Evolutionary conservation across 495 filamentous ascomycete genomes (phyloP).

Genomic region (Articulospora tetracladia): DNA sequence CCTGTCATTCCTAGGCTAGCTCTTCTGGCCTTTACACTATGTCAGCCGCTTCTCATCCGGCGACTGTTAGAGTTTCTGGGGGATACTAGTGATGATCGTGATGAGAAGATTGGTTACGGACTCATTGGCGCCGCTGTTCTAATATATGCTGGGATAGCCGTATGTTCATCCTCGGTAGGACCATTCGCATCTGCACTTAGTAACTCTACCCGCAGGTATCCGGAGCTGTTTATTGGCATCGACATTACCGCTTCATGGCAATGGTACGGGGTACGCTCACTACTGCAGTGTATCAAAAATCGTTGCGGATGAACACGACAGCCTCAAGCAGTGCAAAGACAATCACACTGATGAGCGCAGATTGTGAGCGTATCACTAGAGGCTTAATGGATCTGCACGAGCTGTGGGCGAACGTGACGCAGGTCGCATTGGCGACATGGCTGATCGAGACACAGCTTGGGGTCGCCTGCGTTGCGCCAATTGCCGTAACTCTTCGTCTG

Average conservation of each 20-base stretch:
- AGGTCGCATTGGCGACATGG: constrained; percentile 22
- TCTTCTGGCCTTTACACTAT: constrained; percentile 55
- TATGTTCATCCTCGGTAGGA: constrained; percentile 12
- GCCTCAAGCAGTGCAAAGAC: constrained; percentile 40
- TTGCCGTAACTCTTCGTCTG: no score
- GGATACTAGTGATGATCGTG: constrained; percentile 40
- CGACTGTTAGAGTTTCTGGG: constrained; percentile 31
- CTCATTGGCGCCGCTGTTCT: constrained; percentile 61
- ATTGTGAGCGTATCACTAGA: constrained; percentile 20
- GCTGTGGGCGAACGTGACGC: constrained; percentile 16
- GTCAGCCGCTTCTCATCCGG: constrained; percentile 56
- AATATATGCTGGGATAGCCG: constrained; percentile 58
- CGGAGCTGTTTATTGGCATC: constrained; percentile 16
- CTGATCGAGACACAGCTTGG: constrained; percentile 3
- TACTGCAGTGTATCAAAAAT: constrained; percentile 49
- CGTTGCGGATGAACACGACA: constrained; percentile 37
- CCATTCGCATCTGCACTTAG: not conserved
- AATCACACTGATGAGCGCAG: constrained; percentile 26
- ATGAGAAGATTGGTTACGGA: constrained; percentile 44
- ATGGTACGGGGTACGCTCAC: constrained; percentile 34
- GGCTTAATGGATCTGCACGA: constrained; percentile 15
- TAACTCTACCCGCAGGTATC: not conserved
- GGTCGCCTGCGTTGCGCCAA: not conserved
- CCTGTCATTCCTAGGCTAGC: constrained; percentile 34
- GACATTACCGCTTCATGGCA: constrained; percentile 39